Evolutionary conservation across 257 asterid genomes (phyloP), one percentile per base, ranked within the genome.

Genomic region (Jacaranda copaia): DNA sequence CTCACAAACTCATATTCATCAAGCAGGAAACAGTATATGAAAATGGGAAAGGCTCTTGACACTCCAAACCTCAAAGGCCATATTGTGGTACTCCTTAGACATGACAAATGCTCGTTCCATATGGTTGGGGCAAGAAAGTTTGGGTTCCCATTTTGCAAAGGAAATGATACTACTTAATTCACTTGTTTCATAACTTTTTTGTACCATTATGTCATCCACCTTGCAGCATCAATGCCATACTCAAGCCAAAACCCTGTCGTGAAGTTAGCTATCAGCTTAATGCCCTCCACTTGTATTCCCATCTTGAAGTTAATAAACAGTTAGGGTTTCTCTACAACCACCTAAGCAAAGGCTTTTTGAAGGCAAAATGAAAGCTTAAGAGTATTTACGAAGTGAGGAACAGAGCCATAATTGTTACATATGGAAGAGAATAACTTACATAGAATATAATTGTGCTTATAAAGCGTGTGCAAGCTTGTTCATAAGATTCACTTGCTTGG

Each of bases 401-500:
- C 69, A 39, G 64, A 52, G 39, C 32, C 11, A 65, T 51, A 63
- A 76, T 77, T 12, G 59, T 75, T 58, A 53, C 48, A 66, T 59
- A 74, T 42, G 74, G 77, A 72, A 74, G 72, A 77, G 74, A 71
- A 64, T n/a, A 65, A 83, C 97, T 89, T 86, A 96, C 99, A 68
- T 82, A 83, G 80, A 88, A 87, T 83, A 96, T 93, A 76, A 96
- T 89, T 73, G 89, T 74, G 85, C 90, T 91, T 83, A 96, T 93
- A 83, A 87, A 92, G 78, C 97, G 97, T 3, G 93, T 89, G 85
- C 99, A 96, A 70, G 98, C 97, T 82, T 93, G 97, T 87, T 96
- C 98, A 82, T 93, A 93, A 77, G 97, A 81, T 87, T 96, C 98
- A 80, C 98, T 93, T 73, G 99, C 99, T 90, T 96, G 99, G 89